Conservation (phyloP, 805 yeast genomes). For the Nakazawaea wyomingensis region DNA sequence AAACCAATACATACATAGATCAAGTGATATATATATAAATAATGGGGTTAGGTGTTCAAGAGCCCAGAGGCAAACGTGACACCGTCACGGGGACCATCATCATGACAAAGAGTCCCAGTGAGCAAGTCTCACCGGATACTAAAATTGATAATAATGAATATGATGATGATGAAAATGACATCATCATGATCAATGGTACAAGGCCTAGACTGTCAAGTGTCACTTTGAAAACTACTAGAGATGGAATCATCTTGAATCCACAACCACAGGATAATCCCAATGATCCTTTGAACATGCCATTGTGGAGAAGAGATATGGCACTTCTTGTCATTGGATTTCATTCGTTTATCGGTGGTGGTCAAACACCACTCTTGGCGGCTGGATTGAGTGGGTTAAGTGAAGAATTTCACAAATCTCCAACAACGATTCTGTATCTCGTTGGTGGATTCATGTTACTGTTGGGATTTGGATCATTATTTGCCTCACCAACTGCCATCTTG, state of each 20-base stretch:
- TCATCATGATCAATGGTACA: too few relatives aligned
- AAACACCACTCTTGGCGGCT: conserved; percentile 55
- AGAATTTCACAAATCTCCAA: conserved; percentile 38
- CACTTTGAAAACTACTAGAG: conserved; percentile 37
- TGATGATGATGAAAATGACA: conserved; percentile 8
- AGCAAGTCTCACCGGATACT: neutral
- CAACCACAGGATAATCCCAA: conserved; percentile 61
- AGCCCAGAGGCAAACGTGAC: neutral
- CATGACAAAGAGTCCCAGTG: neutral
- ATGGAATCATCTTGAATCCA: conserved; percentile 50
- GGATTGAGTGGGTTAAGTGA: conserved; percentile 37
- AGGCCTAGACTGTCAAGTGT: conserved; percentile 3
- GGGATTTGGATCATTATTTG: conserved; percentile 53
- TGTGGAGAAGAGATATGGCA: conserved; percentile 52
- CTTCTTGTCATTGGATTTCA: conserved; percentile 49
- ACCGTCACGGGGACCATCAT: neutral
- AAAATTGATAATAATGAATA: conserved; percentile 1
- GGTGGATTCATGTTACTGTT: conserved; percentile 55
- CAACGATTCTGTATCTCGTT: conserved; percentile 45
- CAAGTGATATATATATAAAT: neutral
- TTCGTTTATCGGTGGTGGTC: conserved; percentile 58
- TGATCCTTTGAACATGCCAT: conserved; percentile 65
- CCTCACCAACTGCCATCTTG: conserved; percentile 51
- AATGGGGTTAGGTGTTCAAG: neutral
- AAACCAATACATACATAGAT: too few relatives aligned